Conservation (phyloP, 345 rosid genomes). For the Passiflora organensis region DNA sequence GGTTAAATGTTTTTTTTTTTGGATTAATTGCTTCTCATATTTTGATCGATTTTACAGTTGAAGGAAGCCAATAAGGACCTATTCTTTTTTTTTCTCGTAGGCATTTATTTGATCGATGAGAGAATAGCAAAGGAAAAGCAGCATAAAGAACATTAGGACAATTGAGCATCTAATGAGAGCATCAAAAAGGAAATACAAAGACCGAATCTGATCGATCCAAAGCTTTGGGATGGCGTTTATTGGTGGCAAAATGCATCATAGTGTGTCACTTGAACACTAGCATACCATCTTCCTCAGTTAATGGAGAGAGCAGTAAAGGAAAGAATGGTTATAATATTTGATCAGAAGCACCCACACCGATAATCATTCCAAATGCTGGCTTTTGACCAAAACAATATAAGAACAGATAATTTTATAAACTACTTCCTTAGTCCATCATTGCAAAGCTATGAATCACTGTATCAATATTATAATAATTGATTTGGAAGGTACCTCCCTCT, state of each 20-base stretch:
- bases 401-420: conserved; percentile 15
- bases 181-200: conserved; percentile 4
- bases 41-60: no score
- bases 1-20: no score
- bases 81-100: no score
- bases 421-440: conserved; percentile 24
- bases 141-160: conserved; percentile 4
- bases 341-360: conserved; percentile 21
- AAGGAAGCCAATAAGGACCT: no score
- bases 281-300: conserved; percentile 9
- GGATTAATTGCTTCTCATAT: no score
- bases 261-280: not conserved
- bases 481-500: not conserved
- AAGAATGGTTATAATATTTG: conserved; percentile 22
- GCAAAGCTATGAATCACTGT: conserved; percentile 21
- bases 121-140: not conserved
- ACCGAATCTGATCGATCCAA: conserved; percentile 20
- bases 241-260: not conserved
- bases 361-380: conserved; percentile 37
- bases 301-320: conserved; percentile 33
- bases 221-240: no score
- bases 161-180: conserved; percentile 15
- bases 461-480: not conserved
- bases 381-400: conserved; percentile 44
- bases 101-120: no score